phyloP scores from a whole-genome alignment of 1,284 basidiomycete species.

The Fomitopsis schrenkii region DNA sequence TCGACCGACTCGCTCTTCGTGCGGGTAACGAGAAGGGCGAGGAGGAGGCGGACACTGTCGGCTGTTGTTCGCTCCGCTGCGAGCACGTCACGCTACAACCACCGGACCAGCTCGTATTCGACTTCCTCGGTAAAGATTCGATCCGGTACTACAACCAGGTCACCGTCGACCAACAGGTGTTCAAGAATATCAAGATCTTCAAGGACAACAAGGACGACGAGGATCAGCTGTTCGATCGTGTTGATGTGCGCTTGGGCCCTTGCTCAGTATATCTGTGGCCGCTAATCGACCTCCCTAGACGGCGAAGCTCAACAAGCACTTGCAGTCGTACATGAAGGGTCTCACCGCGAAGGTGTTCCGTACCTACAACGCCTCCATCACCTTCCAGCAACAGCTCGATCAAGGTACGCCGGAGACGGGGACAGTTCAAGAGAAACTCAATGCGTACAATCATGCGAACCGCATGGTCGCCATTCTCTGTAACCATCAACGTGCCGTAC shows the following conservation, averaged over 20 bases:
- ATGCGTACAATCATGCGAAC: slow-evolving; percentile 94
- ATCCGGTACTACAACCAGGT: slow-evolving; percentile 94
- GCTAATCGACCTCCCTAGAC: slow-evolving; percentile 49
- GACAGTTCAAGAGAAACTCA: slow-evolving; percentile 87
- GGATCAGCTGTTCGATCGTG: slow-evolving; percentile 92
- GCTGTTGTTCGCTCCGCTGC: slow-evolving; percentile 93
- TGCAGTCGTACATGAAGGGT: slow-evolving; percentile 91
- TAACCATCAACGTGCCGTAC: slow-evolving; percentile 94
- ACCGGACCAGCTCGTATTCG: slow-evolving; percentile 85
- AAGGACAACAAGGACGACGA: slow-evolving; percentile 86
- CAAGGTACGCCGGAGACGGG: slow-evolving; percentile 67
- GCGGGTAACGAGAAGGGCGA: slow-evolving; percentile 98
- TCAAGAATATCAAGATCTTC: slow-evolving; percentile 43
- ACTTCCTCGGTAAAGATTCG: slow-evolving; percentile 97
- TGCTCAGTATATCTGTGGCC: background rate
- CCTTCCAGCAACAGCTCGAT: slow-evolving; percentile 88
- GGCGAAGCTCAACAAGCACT: slow-evolving; percentile 81
- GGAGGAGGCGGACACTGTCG: slow-evolving; percentile 96
- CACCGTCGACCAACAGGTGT: slow-evolving; percentile 74
- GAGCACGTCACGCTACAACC: slow-evolving; percentile 91
- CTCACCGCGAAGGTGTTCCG: slow-evolving; percentile 98
- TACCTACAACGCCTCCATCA: slow-evolving; percentile 96
- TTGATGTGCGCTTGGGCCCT: slow-evolving; percentile 56
- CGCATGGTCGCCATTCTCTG: slow-evolving; percentile 93
- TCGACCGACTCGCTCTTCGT: slow-evolving; percentile 91